These are phyloP conservation scores for Hyparrhenia diplandra DNA, from an alignment of 176 grass and related monocot species.

Conservation along the genomic window DNA sequence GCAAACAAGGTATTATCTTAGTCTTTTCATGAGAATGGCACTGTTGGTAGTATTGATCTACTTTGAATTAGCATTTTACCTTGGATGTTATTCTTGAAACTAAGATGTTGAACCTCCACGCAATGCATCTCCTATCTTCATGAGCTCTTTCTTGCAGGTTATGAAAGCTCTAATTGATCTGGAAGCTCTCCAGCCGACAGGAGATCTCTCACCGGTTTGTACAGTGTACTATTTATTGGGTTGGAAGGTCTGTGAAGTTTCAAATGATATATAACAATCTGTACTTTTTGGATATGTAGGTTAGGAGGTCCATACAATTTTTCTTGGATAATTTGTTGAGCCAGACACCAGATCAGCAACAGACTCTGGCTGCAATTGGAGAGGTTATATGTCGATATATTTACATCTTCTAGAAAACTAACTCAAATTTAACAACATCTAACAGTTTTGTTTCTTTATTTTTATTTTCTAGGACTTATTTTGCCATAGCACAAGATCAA, in stretches of 20 bases:
- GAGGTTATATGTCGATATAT: slow-evolving; percentile 52
- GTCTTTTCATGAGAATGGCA: neutral
- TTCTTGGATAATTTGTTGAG: slow-evolving; percentile 86
- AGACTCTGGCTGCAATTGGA: slow-evolving; percentile 82
- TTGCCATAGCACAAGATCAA: slow-evolving; percentile 96
- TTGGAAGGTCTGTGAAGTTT: neutral
- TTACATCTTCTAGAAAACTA: neutral
- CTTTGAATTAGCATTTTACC: neutral
- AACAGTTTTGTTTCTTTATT: slow-evolving; percentile 7
- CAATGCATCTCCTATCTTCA: neutral
- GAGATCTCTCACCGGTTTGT: slow-evolving; percentile 88
- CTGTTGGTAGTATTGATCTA: neutral
- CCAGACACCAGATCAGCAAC: slow-evolving; percentile 75
- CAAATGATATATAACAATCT: neutral
- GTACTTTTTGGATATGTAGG: slow-evolving; percentile 46
- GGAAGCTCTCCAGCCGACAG: slow-evolving; percentile 86
- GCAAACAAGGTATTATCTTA: slow-evolving; percentile 88
- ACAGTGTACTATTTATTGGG: slow-evolving; percentile 19
- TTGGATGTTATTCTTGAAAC: slow-evolving; percentile 5
- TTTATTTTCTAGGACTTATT: slow-evolving; percentile 78
- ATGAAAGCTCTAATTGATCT: slow-evolving; percentile 91
- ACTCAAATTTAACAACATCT: neutral
- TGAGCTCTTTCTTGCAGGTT: slow-evolving; percentile 53
- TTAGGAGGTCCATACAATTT: slow-evolving; percentile 89
- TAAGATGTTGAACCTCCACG: neutral